Percentiles rank a stretch among this genome's conserved stretches.
Evolutionary conservation across 768 basidiomycete genomes (phyloP).

Genomic region (Dacryopinax primogenitus): DNA sequence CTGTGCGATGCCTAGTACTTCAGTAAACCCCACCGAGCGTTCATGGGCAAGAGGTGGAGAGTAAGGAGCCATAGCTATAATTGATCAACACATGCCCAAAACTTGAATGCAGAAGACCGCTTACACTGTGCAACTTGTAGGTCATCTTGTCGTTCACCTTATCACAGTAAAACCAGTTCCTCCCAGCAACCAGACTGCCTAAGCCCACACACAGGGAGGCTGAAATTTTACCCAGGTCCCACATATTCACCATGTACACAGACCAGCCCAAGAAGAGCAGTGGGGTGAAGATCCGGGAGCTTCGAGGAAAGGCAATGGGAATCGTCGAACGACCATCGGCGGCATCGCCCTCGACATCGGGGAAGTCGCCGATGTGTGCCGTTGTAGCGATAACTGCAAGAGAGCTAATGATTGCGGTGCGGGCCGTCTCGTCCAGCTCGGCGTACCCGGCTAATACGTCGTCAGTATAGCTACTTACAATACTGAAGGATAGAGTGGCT

Average conservation of each 20-base stretch:
- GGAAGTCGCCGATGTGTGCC: slow-evolving; percentile 22
- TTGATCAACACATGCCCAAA: background rate
- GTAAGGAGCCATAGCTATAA: background rate
- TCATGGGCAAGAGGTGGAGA: background rate
- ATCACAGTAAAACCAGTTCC: slow-evolving; percentile 19
- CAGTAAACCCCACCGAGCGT: background rate
- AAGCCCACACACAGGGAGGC: slow-evolving; percentile 15
- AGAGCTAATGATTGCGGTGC: slow-evolving; percentile 16
- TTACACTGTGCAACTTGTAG: slow-evolving; percentile 21
- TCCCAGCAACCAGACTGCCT: slow-evolving; percentile 18
- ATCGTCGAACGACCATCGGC: slow-evolving; percentile 20
- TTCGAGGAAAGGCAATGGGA: slow-evolving; percentile 19
- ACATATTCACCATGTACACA: slow-evolving; percentile 16
- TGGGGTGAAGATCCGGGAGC: slow-evolving; percentile 20
- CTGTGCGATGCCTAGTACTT: background rate
- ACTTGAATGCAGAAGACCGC: background rate
- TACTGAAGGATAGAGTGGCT: slow-evolving; percentile 17
- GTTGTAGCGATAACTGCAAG: slow-evolving; percentile 21
- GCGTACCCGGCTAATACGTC: background rate
- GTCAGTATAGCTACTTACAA: background rate
- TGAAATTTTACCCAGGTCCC: slow-evolving; percentile 17
- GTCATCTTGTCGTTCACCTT: slow-evolving; percentile 17
- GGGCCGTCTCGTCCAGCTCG: background rate
- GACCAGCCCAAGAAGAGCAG: slow-evolving; percentile 20
- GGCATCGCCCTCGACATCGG: slow-evolving; percentile 21